phyloP scores from a whole-genome alignment of 768 basidiomycete species.

The Tylopilus cervinicoccineus region DNA sequence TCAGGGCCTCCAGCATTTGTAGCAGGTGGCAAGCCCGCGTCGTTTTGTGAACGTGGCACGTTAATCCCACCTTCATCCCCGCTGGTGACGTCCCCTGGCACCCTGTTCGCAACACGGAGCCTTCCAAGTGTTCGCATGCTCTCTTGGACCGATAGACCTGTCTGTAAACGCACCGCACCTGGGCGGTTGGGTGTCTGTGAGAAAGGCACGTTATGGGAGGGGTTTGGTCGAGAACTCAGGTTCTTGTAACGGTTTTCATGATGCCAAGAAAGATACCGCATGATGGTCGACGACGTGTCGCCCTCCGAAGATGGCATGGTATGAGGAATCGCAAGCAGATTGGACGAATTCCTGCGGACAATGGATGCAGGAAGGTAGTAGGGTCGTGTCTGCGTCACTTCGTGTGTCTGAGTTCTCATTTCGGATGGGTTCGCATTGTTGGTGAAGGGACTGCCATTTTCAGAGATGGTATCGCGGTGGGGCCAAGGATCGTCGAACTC shows the following conservation, averaged over 20 bases:
- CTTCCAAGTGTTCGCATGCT: conserved; percentile 39
- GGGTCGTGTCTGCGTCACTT: conserved; percentile 17
- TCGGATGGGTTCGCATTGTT: not conserved
- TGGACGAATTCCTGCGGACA: conserved; percentile 13
- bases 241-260: conserved; percentile 8
- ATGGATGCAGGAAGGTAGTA: conserved; percentile 25
- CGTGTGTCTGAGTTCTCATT: not conserved
- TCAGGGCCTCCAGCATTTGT: not conserved
- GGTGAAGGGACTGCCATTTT: not conserved
- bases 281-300: conserved; percentile 3
- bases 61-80: conserved; percentile 29
- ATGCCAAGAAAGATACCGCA: not conserved
- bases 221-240: not conserved
- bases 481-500: conserved; percentile 29
- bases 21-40: not conserved
- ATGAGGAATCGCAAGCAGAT: conserved; percentile 19
- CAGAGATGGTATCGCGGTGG: conserved; percentile 26
- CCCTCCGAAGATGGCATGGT: conserved; percentile 4
- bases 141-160: conserved; percentile 25
- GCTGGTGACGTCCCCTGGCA: conserved; percentile 43
- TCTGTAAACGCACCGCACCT: conserved; percentile 10
- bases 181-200: conserved; percentile 11
- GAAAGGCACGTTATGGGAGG: not conserved
- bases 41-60: not conserved
- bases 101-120: conserved; percentile 46